Percentiles rank a stretch among this genome's conserved stretches.
Evolutionary conservation across 805 yeast genomes (phyloP).

Genomic region (Vanderwaltozyma verrucispora): DNA sequence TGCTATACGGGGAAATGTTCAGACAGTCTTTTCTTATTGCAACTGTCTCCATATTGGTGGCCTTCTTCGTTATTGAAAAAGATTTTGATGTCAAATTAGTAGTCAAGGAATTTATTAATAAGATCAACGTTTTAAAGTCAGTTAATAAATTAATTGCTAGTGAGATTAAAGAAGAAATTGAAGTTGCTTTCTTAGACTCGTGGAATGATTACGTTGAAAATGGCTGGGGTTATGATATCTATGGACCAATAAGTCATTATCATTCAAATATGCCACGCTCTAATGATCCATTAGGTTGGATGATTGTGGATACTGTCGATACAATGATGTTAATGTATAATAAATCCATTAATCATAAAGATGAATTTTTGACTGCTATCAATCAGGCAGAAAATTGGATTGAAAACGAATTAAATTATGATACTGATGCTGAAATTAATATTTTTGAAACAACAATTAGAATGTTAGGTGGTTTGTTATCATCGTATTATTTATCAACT

Average conservation of each 20-base stretch:
- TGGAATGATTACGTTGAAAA: slow-evolving; percentile 67
- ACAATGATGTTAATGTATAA: slow-evolving; percentile 71
- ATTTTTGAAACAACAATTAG: slow-evolving; percentile 91
- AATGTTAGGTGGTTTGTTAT: slow-evolving; percentile 86
- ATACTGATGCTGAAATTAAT: slow-evolving; percentile 64
- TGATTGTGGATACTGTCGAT: slow-evolving; percentile 79
- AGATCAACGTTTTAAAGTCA: no score
- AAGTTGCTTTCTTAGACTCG: slow-evolving; percentile 55
- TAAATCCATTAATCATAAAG: slow-evolving; percentile 9
- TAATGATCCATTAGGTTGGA: slow-evolving; percentile 77
- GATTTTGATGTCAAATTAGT: no score
- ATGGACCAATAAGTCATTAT: slow-evolving; percentile 50
- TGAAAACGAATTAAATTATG: slow-evolving; percentile 53
- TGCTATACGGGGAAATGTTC: no score
- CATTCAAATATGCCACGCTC: slow-evolving; percentile 66
- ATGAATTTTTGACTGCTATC: slow-evolving; percentile 42
- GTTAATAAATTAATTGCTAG: slow-evolving; percentile 1
- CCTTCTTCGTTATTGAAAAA: no score
- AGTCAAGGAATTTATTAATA: no score
- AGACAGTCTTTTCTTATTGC: no score
- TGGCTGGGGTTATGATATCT: slow-evolving; percentile 82
- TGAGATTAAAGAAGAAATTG: slow-evolving; percentile 38
- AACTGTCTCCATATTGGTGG: no score
- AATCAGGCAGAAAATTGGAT: slow-evolving; percentile 66
- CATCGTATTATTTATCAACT: slow-evolving; percentile 57